Percentiles rank a stretch among this genome's conserved stretches.
Evolutionary conservation across 768 basidiomycete species (phyloP).

Genomic region (Trametopsis cervina): DNA sequence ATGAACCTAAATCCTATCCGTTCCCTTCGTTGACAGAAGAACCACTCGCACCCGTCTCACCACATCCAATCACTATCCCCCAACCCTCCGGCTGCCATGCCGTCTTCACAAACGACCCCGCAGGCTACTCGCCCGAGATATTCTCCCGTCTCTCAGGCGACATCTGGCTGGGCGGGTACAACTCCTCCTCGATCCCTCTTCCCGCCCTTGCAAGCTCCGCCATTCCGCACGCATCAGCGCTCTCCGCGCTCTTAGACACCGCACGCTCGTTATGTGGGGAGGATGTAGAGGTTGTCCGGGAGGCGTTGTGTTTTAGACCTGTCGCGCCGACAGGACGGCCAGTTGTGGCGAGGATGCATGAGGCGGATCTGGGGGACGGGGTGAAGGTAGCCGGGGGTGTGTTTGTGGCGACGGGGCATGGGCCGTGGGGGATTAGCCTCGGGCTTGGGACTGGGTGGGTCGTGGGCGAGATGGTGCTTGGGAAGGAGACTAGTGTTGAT

Average conservation of each 20-base stretch:
- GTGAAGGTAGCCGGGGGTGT: slow-evolving; percentile 18
- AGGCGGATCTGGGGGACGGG: slow-evolving; percentile 22
- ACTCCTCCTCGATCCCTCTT: slow-evolving; percentile 18
- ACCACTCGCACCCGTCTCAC: background rate
- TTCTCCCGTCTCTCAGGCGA: slow-evolving; percentile 25
- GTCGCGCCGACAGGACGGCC: slow-evolving; percentile 26
- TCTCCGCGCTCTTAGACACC: slow-evolving; percentile 10
- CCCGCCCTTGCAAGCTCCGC: slow-evolving; percentile 20
- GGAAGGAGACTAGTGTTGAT: slow-evolving; percentile 23
- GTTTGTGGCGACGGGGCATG: slow-evolving; percentile 30
- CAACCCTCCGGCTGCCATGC: slow-evolving; percentile 21
- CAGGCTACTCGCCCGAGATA: slow-evolving; percentile 26
- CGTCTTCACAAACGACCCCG: slow-evolving; percentile 24
- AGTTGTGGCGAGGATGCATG: slow-evolving; percentile 23
- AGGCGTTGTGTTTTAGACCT: slow-evolving; percentile 31
- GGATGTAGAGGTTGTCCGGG: slow-evolving; percentile 19
- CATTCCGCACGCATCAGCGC: slow-evolving; percentile 1
- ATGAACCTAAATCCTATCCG: background rate
- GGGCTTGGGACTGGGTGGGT: slow-evolving; percentile 27
- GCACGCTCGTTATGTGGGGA: slow-evolving; percentile 14
- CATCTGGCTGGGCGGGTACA: slow-evolving; percentile 28
- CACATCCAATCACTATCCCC: slow-evolving; percentile 1
- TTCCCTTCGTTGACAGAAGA: too few species aligned
- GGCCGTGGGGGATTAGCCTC: slow-evolving; percentile 32
- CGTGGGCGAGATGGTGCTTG: slow-evolving; percentile 24